Conservation (phyloP, 805 yeast genomes). For the Teunomyces tritomae region DNA sequence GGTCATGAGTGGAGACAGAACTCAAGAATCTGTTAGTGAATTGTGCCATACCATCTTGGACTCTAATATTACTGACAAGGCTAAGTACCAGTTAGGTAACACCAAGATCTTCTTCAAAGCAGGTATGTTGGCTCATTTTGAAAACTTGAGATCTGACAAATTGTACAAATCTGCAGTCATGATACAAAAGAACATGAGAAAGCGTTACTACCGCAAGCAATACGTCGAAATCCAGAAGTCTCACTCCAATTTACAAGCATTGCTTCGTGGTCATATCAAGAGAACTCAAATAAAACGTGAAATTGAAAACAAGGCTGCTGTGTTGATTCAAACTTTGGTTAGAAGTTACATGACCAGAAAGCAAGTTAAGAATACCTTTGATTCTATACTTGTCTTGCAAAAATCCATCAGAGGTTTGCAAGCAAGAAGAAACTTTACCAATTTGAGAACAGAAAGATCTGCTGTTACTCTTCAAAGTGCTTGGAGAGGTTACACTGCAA, state of each 20-base stretch:
- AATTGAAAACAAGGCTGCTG: conserved; percentile 60
- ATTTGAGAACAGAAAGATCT: conserved; percentile 55
- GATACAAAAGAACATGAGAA: conserved; percentile 81
- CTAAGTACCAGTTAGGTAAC: conserved; percentile 84
- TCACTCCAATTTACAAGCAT: conserved; percentile 55
- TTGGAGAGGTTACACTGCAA: conserved; percentile 67
- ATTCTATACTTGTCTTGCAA: conserved; percentile 44
- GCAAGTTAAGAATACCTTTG: conserved; percentile 27
- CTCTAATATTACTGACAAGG: conserved; percentile 59
- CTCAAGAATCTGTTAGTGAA: conserved; percentile 56
- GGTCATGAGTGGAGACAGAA: conserved; percentile 50
- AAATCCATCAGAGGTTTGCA: conserved; percentile 49
- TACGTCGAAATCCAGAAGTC: conserved; percentile 56
- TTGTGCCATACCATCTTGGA: conserved; percentile 68
- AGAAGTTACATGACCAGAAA: conserved; percentile 55
- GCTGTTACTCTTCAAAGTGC: conserved; percentile 72
- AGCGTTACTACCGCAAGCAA: conserved; percentile 57
- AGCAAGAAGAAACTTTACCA: conserved; percentile 51
- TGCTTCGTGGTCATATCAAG: conserved; percentile 59
- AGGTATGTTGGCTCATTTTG: conserved; percentile 91
- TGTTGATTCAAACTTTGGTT: conserved; percentile 62
- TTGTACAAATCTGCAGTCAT: conserved; percentile 73
- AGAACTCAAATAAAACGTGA: conserved; percentile 57
- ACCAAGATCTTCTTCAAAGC: conserved; percentile 95
- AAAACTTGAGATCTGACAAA: conserved; percentile 78